These are phyloP conservation scores for Magnusiomyces suaveolens DNA, from an alignment of 1,139 yeast genomes.

Conservation along the genomic window DNA sequence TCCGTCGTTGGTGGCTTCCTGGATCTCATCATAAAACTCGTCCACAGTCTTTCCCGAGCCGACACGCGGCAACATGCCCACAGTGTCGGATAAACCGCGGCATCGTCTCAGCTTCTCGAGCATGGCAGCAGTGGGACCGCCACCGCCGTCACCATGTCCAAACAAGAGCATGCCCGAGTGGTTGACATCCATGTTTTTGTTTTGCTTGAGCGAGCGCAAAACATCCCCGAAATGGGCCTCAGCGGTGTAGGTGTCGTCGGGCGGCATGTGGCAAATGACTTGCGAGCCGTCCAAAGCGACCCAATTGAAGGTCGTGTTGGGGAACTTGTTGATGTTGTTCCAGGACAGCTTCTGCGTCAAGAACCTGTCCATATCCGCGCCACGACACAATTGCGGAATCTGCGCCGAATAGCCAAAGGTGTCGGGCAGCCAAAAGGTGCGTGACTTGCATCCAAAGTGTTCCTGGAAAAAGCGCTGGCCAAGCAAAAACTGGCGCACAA, in stretches of 20 bases:
- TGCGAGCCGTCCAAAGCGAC: slow-evolving; percentile 89
- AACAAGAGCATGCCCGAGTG: slow-evolving; percentile 66
- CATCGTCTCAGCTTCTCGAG: slow-evolving; percentile 83
- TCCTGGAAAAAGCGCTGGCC: slow-evolving; percentile 80
- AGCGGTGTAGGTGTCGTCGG: slow-evolving; percentile 91
- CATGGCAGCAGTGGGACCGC: slow-evolving; percentile 94
- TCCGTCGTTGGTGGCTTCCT: slow-evolving; percentile 57
- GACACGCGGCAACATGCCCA: slow-evolving; percentile 69
- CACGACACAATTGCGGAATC: slow-evolving; percentile 82
- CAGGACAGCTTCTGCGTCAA: slow-evolving; percentile 90
- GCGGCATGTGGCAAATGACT: slow-evolving; percentile 94
- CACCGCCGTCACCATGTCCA: slow-evolving; percentile 98
- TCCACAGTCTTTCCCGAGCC: slow-evolving; percentile 68
- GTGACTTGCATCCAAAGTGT: slow-evolving; percentile 67
- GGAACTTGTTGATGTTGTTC: slow-evolving; percentile 89
- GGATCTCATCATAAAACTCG: slow-evolving; percentile 63
- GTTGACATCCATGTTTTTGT: slow-evolving; percentile 71
- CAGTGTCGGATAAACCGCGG: slow-evolving; percentile 74
- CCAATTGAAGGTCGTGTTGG: slow-evolving; percentile 89
- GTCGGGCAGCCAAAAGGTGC: slow-evolving; percentile 90
- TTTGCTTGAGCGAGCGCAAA: slow-evolving; percentile 64
- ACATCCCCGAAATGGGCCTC: slow-evolving; percentile 90
- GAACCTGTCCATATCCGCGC: slow-evolving; percentile 73
- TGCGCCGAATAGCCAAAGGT: slow-evolving; percentile 95
- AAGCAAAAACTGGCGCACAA: slow-evolving; percentile 75